phyloP scores from a whole-genome alignment of 2,329 filamentous ascomycete genomes.

The Teratosphaeria destructans region DNA sequence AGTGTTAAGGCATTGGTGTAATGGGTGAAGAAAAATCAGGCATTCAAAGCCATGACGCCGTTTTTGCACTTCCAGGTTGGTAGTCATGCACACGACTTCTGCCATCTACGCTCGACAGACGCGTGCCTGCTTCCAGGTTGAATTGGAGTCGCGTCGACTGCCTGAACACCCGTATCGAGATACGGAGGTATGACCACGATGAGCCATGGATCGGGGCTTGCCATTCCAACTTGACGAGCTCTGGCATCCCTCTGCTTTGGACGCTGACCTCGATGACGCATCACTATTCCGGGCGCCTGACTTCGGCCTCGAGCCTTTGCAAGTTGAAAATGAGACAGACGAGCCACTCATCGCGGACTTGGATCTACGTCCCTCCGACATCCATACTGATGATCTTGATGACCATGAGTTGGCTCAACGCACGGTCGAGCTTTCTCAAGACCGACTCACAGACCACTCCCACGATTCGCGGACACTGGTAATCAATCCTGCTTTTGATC shows the following conservation, averaged over 20 bases:
- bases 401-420: neutral
- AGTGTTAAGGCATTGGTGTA: neutral
- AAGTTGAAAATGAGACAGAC: neutral
- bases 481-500: neutral
- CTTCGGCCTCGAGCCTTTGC: neutral
- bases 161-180: neutral
- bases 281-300: neutral
- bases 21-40: neutral
- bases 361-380: constrained; percentile 31
- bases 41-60: neutral
- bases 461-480: neutral
- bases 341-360: neutral
- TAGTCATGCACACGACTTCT: neutral
- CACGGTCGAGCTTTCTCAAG: neutral
- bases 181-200: neutral
- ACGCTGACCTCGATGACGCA: neutral
- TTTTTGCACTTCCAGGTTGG: neutral
- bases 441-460: neutral
- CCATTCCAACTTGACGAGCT: neutral
- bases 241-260: neutral
- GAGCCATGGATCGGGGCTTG: neutral
- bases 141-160: neutral
- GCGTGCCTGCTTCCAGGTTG: neutral
- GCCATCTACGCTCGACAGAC: neutral
- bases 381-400: constrained; percentile 14